Evolutionary conservation across 2,329 filamentous ascomycete genomes (phyloP).

Genomic region (Sporothrix schenckii): DNA sequence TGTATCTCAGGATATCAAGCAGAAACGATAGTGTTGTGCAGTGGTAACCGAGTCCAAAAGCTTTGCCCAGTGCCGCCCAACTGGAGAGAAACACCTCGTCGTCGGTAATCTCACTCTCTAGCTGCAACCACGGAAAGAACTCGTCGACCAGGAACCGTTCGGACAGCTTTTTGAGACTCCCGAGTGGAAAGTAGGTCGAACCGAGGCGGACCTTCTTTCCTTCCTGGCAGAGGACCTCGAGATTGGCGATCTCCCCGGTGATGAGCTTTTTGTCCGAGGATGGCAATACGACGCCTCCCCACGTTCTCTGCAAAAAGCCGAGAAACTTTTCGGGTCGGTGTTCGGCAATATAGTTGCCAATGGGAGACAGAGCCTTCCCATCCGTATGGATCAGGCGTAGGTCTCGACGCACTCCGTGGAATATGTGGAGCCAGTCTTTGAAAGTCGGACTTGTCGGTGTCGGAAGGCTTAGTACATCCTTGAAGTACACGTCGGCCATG

Average conservation of each 20-base stretch:
- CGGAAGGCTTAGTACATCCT: background rate
- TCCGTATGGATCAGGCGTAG: background rate
- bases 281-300: background rate
- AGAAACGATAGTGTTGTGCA: background rate
- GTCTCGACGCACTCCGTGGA: constrained; percentile 6
- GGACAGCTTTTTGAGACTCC: background rate
- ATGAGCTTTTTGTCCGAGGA: background rate
- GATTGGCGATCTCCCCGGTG: background rate
- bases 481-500: constrained; percentile 8
- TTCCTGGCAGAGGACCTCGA: constrained; percentile 15
- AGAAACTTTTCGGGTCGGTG: constrained; percentile 25
- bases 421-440: constrained; percentile 8
- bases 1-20: background rate
- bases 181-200: constrained; percentile 20
- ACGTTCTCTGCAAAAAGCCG: constrained; percentile 5
- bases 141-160: background rate
- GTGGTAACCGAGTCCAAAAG: constrained; percentile 9
- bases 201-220: background rate
- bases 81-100: background rate
- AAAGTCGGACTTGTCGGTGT: background rate
- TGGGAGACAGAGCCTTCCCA: background rate
- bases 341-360: constrained; percentile 2
- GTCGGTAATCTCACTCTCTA: background rate
- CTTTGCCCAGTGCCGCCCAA: constrained; percentile 12
- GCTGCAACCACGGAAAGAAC: constrained; percentile 26